Percentiles rank a stretch among this genome's conserved stretches.
phyloP scores from a whole-genome alignment of 2,329 filamentous ascomycete genomes.

The Hypoxylon sp. region DNA sequence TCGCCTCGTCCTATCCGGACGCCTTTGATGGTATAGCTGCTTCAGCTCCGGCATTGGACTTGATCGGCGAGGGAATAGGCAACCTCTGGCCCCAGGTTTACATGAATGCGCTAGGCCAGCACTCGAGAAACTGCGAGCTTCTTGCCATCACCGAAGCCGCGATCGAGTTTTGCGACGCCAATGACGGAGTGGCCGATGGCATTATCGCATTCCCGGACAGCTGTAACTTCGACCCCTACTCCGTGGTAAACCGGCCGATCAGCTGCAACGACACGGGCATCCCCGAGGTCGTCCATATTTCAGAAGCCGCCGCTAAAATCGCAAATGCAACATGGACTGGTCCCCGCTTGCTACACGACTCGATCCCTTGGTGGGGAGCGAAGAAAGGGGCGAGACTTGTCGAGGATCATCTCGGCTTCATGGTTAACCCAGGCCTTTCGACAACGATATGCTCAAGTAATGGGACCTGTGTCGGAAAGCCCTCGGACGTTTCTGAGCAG shows the following conservation, averaged over 20 bases:
- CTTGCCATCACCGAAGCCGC: conserved; percentile 48
- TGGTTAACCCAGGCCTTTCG: conserved; percentile 4
- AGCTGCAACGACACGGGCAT: conserved; percentile 28
- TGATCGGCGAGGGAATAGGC: conserved; percentile 44
- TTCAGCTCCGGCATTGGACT: conserved; percentile 52
- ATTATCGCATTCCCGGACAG: conserved; percentile 50
- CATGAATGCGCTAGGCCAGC: conserved; percentile 40
- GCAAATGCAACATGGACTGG: conserved; percentile 20
- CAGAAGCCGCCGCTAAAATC: conserved; percentile 10
- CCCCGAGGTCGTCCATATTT: conserved; percentile 9
- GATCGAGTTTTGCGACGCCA: conserved; percentile 51
- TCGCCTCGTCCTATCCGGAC: conserved; percentile 58
- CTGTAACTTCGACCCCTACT: conserved; percentile 47
- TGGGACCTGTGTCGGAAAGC: conserved; percentile 15
- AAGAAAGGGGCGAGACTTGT: conserved; percentile 14
- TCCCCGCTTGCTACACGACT: conserved; percentile 3
- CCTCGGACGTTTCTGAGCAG: neutral
- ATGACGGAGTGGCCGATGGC: conserved; percentile 54
- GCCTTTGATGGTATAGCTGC: conserved; percentile 63
- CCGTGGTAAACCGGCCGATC: conserved; percentile 30
- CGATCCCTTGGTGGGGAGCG: conserved; percentile 18
- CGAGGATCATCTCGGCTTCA: neutral
- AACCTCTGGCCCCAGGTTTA: conserved; percentile 46
- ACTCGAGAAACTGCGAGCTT: conserved; percentile 50
- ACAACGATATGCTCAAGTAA: conserved; percentile 16